Conservation (phyloP, 192 early-diverging fungal genomes). For the Entomortierella lignicola region DNA sequence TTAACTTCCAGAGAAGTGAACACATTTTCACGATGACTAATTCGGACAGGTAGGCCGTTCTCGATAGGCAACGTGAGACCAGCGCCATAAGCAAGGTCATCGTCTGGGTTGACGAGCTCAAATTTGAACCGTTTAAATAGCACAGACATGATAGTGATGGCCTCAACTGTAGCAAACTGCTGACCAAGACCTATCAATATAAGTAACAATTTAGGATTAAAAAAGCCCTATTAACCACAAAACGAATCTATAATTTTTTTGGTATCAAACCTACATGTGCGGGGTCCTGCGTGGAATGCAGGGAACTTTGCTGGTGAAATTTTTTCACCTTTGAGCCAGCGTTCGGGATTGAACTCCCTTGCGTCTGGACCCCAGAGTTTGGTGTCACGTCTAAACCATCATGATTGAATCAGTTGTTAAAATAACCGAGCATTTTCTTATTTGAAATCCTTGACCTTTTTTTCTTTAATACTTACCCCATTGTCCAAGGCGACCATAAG, state of each 20-base stretch:
- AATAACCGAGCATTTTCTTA: too few relatives aligned
- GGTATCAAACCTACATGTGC: conserved; percentile 45
- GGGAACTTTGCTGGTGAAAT: conserved; percentile 56
- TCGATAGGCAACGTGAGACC: conserved; percentile 32
- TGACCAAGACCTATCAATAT: conserved; percentile 35
- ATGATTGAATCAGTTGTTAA: too few relatives aligned
- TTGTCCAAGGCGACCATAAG: conserved; percentile 59
- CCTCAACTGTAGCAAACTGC: conserved; percentile 58
- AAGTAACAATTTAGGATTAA: not conserved
- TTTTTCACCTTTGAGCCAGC: conserved; percentile 56
- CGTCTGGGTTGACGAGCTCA: conserved; percentile 29
- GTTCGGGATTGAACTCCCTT: conserved; percentile 55
- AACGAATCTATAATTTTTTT: not conserved
- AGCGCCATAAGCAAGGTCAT: conserved; percentile 20
- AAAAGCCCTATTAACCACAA: too few relatives aligned
- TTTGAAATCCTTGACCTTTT: too few relatives aligned
- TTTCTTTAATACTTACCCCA: conserved; percentile 62
- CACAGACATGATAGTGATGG: conserved; percentile 49
- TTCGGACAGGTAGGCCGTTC: conserved; percentile 22
- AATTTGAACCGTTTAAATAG: conserved; percentile 54
- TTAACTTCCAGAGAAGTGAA: too few relatives aligned
- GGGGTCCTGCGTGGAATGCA: conserved; percentile 62
- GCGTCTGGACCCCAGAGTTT: conserved; percentile 62
- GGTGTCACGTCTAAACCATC: conserved; percentile 50
- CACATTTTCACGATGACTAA: not conserved